phyloP scores from a whole-genome alignment of 176 grass and related monocot genomes.

The bread wheat (Triticum aestivum) region IWGSC_CS_RefSeq_v2.1 NC_057794.1:575050249-575050748 shows the following conservation, averaged over 20 bases:
- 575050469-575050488: conserved; percentile 31
- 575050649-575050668: conserved; percentile 31
- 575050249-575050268: not conserved
- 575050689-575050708: conserved; percentile 14
- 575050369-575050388: conserved; percentile 24
- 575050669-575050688: conserved; percentile 6
- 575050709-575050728: not conserved
- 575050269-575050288: not conserved
- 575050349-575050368: not conserved
- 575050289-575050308: not conserved
- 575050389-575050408: conserved; percentile 6
- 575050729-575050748: not conserved
- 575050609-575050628: conserved; percentile 58
- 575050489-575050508: conserved; percentile 30
- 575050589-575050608: conserved; percentile 88
- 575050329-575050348: not conserved
- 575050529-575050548: conserved; percentile 83
- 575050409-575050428: conserved; percentile 45
- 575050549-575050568: conserved; percentile 73
- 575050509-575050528: conserved; percentile 43
- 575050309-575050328: conserved; percentile 14
- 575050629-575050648: conserved; percentile 74
- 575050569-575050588: conserved; percentile 71
- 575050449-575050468: conserved; percentile 17
- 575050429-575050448: conserved; percentile 28